A percentile compares a stretch with the other conserved stretches of the same genome.
These are phyloP conservation scores for Cucurbitaria berberidis DNA, from an alignment of 2,329 filamentous ascomycete genomes.

Conservation along the genomic window DNA sequence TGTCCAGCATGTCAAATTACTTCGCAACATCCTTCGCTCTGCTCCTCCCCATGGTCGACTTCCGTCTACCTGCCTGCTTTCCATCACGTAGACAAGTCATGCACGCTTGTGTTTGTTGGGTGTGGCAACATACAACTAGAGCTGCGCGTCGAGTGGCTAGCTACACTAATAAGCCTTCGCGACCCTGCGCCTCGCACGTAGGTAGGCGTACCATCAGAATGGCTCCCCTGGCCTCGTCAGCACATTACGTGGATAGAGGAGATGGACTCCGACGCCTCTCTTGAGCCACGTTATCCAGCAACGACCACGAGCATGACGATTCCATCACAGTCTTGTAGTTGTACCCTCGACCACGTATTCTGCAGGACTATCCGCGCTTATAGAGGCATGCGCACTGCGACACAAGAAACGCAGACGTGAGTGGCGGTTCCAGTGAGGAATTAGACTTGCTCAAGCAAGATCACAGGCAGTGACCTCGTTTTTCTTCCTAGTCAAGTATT, in stretches of 20 bases:
- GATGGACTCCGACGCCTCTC: neutral
- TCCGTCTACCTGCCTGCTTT: no score
- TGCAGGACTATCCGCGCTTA: no score
- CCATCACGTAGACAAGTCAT: no score
- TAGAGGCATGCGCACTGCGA: no score
- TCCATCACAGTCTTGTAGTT: neutral
- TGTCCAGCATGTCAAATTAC: neutral
- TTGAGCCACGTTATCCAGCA: neutral
- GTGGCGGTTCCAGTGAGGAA: neutral
- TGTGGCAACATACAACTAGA: no score
- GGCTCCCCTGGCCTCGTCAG: constrained; percentile 17
- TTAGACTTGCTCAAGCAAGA: neutral
- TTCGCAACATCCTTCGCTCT: no score
- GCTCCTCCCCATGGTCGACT: no score
- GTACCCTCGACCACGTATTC: no score
- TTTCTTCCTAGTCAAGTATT: no score
- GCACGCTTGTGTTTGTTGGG: no score
- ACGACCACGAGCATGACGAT: neutral
- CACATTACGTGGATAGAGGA: constrained; percentile 20
- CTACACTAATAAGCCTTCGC: neutral
- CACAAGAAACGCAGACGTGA: no score
- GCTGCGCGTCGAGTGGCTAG: neutral
- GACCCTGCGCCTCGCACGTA: neutral
- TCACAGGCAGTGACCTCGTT: neutral
- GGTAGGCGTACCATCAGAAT: constrained; percentile 1